These are phyloP conservation scores for Phytophthora pseudosyringae DNA, from an alignment of 352 stramenopile genomes.

Conservation along the genomic window DNA sequence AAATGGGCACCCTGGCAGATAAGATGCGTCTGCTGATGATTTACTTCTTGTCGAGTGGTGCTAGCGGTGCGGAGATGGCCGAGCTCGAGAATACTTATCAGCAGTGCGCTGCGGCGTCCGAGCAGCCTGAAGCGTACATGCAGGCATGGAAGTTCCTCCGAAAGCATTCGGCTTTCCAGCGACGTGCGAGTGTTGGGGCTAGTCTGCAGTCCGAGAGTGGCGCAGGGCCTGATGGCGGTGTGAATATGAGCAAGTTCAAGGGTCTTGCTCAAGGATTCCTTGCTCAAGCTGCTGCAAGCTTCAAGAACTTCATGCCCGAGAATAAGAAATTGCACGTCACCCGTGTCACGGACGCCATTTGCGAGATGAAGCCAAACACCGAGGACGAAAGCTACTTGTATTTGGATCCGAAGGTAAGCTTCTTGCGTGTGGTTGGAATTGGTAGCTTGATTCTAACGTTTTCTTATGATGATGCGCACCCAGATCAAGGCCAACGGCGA, in stretches of 20 bases:
- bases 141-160: constrained; percentile 84
- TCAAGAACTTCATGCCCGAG: constrained; percentile 89
- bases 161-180: constrained; percentile 84
- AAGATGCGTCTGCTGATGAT: constrained; percentile 91
- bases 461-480: neutral
- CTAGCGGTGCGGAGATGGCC: constrained; percentile 67
- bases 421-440: neutral
- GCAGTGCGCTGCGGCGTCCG: constrained; percentile 47
- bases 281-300: constrained; percentile 77
- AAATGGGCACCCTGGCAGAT: constrained; percentile 76
- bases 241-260: constrained; percentile 88
- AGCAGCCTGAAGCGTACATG: constrained; percentile 48
- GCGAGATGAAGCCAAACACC: constrained; percentile 78
- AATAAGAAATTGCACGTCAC: constrained; percentile 90
- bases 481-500: constrained; percentile 79
- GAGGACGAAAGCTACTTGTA: constrained; percentile 88
- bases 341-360: constrained; percentile 83
- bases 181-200: constrained; percentile 71
- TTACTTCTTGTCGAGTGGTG: constrained; percentile 84
- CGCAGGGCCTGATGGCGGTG: constrained; percentile 38
- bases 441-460: neutral
- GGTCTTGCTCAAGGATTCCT: constrained; percentile 83
- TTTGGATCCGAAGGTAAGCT: constrained; percentile 79
- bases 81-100: constrained; percentile 81
- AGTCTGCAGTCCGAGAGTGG: constrained; percentile 46